Evolutionary conservation across 2,329 filamentous ascomycete genomes (phyloP), one percentile per base, ranked within the genome.

Genomic region (Botryosphaeria agaves): DNA sequence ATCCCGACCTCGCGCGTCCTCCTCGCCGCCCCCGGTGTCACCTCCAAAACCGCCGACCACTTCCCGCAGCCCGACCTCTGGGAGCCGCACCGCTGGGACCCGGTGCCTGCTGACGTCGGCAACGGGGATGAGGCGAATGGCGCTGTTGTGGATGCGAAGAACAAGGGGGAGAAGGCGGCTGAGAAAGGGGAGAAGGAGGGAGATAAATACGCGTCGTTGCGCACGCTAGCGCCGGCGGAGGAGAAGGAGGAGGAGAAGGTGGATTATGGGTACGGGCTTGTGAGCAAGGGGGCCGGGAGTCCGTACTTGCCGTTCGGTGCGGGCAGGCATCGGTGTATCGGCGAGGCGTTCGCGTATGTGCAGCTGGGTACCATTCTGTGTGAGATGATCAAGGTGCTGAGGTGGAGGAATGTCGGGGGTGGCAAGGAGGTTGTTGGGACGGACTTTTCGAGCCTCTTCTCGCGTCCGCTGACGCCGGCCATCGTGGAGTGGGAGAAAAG

Each of bases 251-350:
- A 66, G 7, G 69, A 74, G 58, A 83, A 82, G 58, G 69, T 87
- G 36, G 87, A 94, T 52, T 94, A 94, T 51, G 87, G 87, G 19
- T 94, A 92, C 54, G 87, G 87, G 37, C 63, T 92, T 30, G 79
- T 94, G 41, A 85, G 73, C 65, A 93, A 94, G 64, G 87, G 87
- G 33, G 76, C 82, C 9, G 72, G 72, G 35, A 91, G 80, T 31
- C 85, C 87, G 0, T 95, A 94, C 53, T 70, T 95, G 28, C 87
- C 87, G 2, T 95, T 95, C 49, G 87, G 87, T 34, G 87, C 85
- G 18, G 87, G 87, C 25, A 68, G 87, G 41, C 87, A 95, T 57
- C 69, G 87, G 41, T 95, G 87, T 57, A 94, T 95, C 48, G 87
- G 87, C 40, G 87, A 95, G 64, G 83, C 93, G 48, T 95, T 94